Base-by-base conservation (phyloP, 331 rosid species). In the Quercus phellos region DNA sequence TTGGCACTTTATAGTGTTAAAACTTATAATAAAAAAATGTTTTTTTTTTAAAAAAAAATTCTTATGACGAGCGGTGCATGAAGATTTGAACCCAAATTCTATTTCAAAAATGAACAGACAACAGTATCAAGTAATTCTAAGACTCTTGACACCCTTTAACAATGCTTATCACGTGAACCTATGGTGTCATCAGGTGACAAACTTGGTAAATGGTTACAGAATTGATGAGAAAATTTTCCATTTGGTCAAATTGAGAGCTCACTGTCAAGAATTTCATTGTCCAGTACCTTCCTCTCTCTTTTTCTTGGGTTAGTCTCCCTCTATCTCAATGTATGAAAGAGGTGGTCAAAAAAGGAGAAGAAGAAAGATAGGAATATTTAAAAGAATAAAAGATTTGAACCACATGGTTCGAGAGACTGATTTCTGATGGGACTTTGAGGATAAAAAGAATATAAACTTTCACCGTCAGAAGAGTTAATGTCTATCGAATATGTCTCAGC, bases 341-440 rank as follows among this genome's bases (percentile, higher is more conserved):
- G 77, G 76, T 38, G 78, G 89, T 90, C 81, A 82, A 82, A 84
- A 86, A 84, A 60, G 75, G 75, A 38, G 43, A 60, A 51, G 43
- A 18, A 73, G 51, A 78, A 76, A 78, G 74, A 38, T 42, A n/a
- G 67, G 84, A 87, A 90, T 84, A 73, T 68, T 79, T 30, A 1
- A 42, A 75, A 73, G 84, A 84, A 75, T 74, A 73, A 85, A 77
- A 79, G 85, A 75, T 64, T 32, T 27, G 83, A 74, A 77, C 54
- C 73, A 68, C 74, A 74, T 79, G 17, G 11, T 34, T 19, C 75
- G 77, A 79, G 66, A 19, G 72, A 14, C 27, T 51, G 51, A 35
- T 53, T 30, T 32, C 68, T 60, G 38, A 12, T 26, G 6, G 73
- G 74, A 50, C 32, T 72, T 29, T 50, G 78, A 42, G 51, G 72